Evolutionary conservation across 1,139 yeast genomes (phyloP).

Genomic region (Lodderomyces orthopsilosis): DNA sequence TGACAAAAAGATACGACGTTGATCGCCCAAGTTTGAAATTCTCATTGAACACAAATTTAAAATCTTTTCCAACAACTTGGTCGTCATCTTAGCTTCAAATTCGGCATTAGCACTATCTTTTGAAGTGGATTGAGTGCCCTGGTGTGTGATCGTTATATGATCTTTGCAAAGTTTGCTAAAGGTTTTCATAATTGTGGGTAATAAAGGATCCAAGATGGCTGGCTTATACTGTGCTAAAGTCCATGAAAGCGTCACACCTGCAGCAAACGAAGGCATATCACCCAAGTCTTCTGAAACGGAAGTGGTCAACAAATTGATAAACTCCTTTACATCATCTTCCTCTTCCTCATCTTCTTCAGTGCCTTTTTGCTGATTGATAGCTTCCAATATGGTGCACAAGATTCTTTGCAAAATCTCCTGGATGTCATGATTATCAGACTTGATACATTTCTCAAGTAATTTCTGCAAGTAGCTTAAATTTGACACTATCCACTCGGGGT

Average conservation of each 20-base stretch:
- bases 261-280: conserved; percentile 79
- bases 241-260: conserved; percentile 87
- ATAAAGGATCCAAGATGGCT: conserved; percentile 64
- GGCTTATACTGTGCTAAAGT: conserved; percentile 76
- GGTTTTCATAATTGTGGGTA: conserved; percentile 79
- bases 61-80: conserved; percentile 70
- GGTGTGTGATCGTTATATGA: conserved; percentile 70
- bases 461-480: conserved; percentile 67
- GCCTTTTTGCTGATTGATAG: conserved; percentile 49
- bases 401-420: conserved; percentile 81
- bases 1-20: conserved; percentile 82
- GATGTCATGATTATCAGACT: conserved; percentile 79
- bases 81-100: conserved; percentile 75
- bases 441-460: conserved; percentile 76
- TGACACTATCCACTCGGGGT: conserved; percentile 70
- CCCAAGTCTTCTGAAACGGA: conserved; percentile 83
- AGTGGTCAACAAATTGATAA: conserved; percentile 58
- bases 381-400: conserved; percentile 59
- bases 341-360: conserved; percentile 48
- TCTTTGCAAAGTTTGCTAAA: conserved; percentile 88
- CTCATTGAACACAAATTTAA: conserved; percentile 77
- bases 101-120: conserved; percentile 37
- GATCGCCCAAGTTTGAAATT: conserved; percentile 85
- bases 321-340: conserved; percentile 59
- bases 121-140: conserved; percentile 35